These are phyloP conservation scores for Ogataea paraovalis DNA, from an alignment of 805 yeast genomes.

Conservation along the genomic window DNA sequence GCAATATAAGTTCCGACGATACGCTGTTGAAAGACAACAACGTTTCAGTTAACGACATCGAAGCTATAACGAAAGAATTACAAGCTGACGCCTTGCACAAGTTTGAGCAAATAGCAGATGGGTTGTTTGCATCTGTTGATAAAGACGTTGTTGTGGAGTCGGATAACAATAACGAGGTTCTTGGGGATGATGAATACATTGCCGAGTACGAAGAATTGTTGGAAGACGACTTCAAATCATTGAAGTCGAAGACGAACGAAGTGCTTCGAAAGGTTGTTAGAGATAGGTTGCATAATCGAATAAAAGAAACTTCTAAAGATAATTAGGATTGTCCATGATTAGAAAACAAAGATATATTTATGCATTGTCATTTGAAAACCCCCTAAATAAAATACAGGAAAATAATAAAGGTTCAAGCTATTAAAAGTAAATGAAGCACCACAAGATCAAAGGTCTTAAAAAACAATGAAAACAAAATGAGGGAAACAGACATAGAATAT, in stretches of 20 bases:
- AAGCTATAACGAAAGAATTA: background rate
- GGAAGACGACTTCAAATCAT: slow-evolving; percentile 32
- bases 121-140: background rate
- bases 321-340: background rate
- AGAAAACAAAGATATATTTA: background rate
- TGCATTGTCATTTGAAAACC: background rate
- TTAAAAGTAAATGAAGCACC: no score
- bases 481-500: no score
- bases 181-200: slow-evolving; percentile 6
- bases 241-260: slow-evolving; percentile 41
- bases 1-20: no score
- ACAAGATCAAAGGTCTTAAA: no score
- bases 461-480: background rate
- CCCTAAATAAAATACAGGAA: background rate
- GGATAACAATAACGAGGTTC: background rate
- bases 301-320: background rate
- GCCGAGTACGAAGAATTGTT: slow-evolving; percentile 36
- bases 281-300: slow-evolving; percentile 23
- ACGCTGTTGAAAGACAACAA: background rate
- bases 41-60: background rate
- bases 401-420: background rate
- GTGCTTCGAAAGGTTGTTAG: slow-evolving; percentile 37
- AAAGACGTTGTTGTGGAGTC: background rate
- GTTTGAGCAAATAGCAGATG: slow-evolving; percentile 3
- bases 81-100: slow-evolving; percentile 1